A percentile compares a stretch with the other conserved stretches of the same genome.
Conservation (phyloP, 2,329 filamentous ascomycete genomes). For the Aaosphaeria pasadenensis region DNA sequence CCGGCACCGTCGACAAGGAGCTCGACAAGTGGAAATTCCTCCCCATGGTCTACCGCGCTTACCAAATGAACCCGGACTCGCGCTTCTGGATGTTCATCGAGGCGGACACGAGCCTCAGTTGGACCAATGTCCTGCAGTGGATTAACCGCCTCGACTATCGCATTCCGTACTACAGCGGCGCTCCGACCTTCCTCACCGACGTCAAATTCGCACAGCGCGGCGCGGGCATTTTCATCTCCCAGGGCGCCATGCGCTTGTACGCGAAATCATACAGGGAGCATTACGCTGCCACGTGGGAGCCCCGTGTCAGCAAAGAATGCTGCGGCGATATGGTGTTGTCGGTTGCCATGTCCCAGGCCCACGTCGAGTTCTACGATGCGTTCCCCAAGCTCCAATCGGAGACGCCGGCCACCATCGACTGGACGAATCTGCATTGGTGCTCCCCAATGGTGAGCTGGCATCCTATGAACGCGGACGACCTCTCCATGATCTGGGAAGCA, state of each 20-base stretch:
- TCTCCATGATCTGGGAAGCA: constrained; percentile 26
- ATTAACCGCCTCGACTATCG: constrained; percentile 36
- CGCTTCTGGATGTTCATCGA: constrained; percentile 36
- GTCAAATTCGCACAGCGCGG: constrained; percentile 42
- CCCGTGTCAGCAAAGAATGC: constrained; percentile 27
- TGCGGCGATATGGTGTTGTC: constrained; percentile 38
- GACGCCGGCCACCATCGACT: constrained; percentile 39
- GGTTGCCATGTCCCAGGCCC: constrained; percentile 30
- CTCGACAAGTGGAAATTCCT: constrained; percentile 60
- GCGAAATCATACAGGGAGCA: constrained; percentile 28
- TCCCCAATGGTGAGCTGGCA: constrained; percentile 40
- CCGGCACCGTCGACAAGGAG: constrained; percentile 41
- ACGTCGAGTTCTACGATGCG: constrained; percentile 34
- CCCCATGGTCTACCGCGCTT: constrained; percentile 52
- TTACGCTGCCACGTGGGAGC: constrained; percentile 33
- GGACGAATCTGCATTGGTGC: constrained; percentile 42
- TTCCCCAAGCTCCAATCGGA: constrained; percentile 46
- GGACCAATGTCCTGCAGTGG: constrained; percentile 40
- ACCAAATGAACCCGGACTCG: constrained; percentile 27
- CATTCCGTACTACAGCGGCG: constrained; percentile 43
- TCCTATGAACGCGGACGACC: constrained; percentile 18
- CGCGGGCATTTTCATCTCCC: constrained; percentile 42
- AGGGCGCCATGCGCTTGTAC: constrained; percentile 36
- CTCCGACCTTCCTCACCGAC: constrained; percentile 33
- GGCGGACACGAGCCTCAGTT: constrained; percentile 32